A percentile compares a stretch with the other conserved stretches of the same genome.
Evolutionary conservation across 225 moss, liverwort and hornwort species (phyloP).

Genomic region (Polytrichum formosum): DNA sequence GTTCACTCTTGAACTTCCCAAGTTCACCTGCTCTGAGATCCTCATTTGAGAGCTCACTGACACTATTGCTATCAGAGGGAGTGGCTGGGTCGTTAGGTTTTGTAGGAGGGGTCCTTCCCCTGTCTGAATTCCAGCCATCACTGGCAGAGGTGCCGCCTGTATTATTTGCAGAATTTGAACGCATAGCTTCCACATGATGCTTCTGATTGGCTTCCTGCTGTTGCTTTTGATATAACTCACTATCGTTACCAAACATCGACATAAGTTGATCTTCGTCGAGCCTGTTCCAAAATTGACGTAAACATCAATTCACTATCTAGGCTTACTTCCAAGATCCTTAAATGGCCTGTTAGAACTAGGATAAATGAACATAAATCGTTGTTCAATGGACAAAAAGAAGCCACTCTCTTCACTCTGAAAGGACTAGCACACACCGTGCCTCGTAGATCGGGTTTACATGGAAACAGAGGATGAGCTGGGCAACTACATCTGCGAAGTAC

Average conservation of each 20-base stretch:
- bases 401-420: too few species aligned
- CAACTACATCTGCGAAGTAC: neutral
- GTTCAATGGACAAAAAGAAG: too few species aligned
- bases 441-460: too few species aligned
- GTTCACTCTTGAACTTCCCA: constrained; percentile 78
- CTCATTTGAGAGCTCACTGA: constrained; percentile 90
- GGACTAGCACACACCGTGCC: too few species aligned
- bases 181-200: constrained; percentile 3
- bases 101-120: constrained; percentile 29
- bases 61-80: constrained; percentile 95
- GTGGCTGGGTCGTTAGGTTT: constrained; percentile 83
- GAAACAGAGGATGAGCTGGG: too few species aligned
- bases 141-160: constrained; percentile 40
- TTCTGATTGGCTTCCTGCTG: constrained; percentile 20
- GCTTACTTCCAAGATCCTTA: too few species aligned
- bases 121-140: constrained; percentile 70
- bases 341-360: too few species aligned
- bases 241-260: constrained; percentile 74
- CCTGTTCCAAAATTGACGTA: constrained; percentile 19
- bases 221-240: constrained; percentile 47
- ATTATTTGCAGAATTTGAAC: constrained; percentile 42
- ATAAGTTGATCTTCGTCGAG: constrained; percentile 82
- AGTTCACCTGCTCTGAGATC: constrained; percentile 57
- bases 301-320: neutral
- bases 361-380: too few species aligned